Base-by-base conservation (phyloP, 176 grass and related monocot species). In the Hyparrhenia diplandra region DNA sequence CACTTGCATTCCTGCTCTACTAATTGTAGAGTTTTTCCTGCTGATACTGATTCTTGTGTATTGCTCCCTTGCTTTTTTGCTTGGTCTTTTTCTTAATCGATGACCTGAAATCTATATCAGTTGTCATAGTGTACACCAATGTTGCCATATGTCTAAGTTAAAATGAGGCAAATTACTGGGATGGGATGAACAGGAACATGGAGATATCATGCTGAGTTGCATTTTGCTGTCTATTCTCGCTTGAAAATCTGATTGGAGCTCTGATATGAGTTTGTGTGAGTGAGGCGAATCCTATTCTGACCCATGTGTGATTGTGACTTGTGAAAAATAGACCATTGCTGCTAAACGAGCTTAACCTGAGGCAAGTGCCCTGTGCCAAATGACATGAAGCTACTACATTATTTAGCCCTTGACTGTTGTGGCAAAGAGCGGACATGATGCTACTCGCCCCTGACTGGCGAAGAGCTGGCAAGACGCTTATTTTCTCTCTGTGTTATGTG, bases 1-100 rank as follows among this genome's bases (percentile, higher is more conserved):
- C 74, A 86, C 67, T 80, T 65, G 55, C 75, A 88, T 89, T 34
- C 0, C 61, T 64, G 80, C 42, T 76, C 79, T 66, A 39, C 47
- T 54, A 8, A 69, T 58, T 10, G 55, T 85, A 37, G 77, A 75
- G 40, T 63, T 64, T 4, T 88, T 21, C 20, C 8, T 64, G 16
- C 32, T 65, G 79, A 71, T 35, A 14, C 5, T 0, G 10, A 34
- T 42, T 7, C 8, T 2, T 17, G 12, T 64, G n/a, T 39, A 31
- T 47, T 78, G 23, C 24, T 13, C 20, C n/a, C 27, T 67, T 51
- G 29, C 4, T 16, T 72, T 12, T 58, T 23, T 10, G 1, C 77
- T 32, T 85, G 45, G 66, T 78, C 18, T 60, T 71, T 8, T 39
- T 64, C 45, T 76, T 24, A 1, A 49, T 36, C 20, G 6, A 32